A percentile compares a stretch with the other conserved stretches of the same genome.
These are phyloP conservation scores for Micractinium conductrix DNA, from an alignment of 139 green algal species.

Conservation along the genomic window DNA sequence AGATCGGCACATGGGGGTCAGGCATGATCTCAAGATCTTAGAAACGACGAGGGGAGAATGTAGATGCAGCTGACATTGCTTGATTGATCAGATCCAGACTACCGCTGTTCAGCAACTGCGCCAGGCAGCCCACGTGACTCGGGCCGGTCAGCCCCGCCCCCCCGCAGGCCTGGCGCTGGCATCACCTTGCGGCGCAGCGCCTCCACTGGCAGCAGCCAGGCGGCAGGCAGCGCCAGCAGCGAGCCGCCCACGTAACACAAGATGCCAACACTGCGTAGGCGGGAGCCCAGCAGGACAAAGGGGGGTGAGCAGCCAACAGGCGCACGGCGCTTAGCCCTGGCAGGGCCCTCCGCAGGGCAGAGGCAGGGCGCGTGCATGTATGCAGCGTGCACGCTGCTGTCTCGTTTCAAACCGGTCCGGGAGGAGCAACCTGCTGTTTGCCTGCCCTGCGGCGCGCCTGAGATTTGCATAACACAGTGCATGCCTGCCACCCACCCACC, in stretches of 20 bases:
- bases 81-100: no score
- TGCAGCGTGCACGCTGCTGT: background rate
- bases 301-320: no score
- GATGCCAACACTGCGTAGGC: background rate
- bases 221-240: slow-evolving; percentile 5
- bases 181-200: slow-evolving; percentile 16
- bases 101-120: no score
- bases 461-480: background rate
- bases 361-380: no score
- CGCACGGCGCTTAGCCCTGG: no score
- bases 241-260: slow-evolving; percentile 9
- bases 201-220: slow-evolving; percentile 28
- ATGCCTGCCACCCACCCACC: background rate
- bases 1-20: background rate
- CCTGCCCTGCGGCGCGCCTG: background rate
- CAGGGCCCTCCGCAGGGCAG: no score
- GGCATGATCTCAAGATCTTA: no score
- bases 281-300: background rate
- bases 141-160: no score
- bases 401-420: no score
- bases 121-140: no score
- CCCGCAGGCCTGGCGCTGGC: background rate
- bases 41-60: background rate
- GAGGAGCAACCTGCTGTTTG: background rate
- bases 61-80: background rate